Conservation (phyloP, 148 eudicot species). For the Rhododendron williamsianum region DNA sequence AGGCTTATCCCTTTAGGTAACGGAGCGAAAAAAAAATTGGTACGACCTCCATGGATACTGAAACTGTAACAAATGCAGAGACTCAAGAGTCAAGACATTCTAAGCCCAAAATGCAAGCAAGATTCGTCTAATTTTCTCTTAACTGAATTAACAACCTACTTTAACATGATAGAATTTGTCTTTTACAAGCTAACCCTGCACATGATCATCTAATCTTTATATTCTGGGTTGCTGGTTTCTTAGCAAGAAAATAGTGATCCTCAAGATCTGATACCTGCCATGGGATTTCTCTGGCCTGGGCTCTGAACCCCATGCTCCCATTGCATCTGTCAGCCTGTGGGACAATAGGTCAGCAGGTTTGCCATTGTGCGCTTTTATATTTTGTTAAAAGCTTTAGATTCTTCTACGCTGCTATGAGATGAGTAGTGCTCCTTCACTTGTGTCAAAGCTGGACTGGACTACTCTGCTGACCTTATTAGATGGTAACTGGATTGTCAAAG, state of each 20-base stretch:
- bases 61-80: background rate
- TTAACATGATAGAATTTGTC: background rate
- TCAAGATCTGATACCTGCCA: background rate
- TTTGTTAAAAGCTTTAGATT: background rate
- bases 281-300: background rate
- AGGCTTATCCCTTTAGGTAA: background rate
- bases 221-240: background rate
- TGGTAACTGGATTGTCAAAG: background rate
- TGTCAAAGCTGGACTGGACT: background rate
- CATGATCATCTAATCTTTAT: background rate
- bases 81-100: background rate
- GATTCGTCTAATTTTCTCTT: background rate
- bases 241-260: background rate
- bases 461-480: background rate
- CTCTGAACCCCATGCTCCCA: background rate
- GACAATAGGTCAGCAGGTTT: background rate
- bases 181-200: background rate
- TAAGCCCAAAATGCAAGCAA: background rate
- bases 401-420: background rate
- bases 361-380: background rate
- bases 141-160: background rate
- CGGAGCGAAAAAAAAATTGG: background rate
- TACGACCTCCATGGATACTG: background rate
- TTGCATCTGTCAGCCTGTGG: background rate
- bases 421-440: background rate